A percentile compares a stretch with the other conserved stretches of the same genome.
These are phyloP conservation scores for Mortierella sp. DNA, from an alignment of 371 early-diverging fungal species.

Conservation along the genomic window DNA sequence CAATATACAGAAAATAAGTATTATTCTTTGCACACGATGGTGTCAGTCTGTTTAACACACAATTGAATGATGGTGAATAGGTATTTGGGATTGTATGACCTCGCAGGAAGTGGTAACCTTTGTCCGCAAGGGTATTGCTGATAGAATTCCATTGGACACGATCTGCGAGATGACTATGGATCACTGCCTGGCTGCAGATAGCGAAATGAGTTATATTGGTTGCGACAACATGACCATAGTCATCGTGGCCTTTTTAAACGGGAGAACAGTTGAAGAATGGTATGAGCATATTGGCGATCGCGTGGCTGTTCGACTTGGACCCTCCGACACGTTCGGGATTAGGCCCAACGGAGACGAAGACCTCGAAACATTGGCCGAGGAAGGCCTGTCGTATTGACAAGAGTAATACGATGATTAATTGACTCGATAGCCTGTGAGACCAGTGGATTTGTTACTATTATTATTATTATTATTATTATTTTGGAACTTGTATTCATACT, in stretches of 20 bases:
- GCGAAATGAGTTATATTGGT: conserved; percentile 88
- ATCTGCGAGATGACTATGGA: conserved; percentile 95
- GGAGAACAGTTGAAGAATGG: conserved; percentile 80
- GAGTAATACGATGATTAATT: neutral
- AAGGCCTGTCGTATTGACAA: conserved; percentile 2
- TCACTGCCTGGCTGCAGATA: conserved; percentile 86
- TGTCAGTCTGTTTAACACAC: neutral
- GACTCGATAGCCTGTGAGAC: neutral
- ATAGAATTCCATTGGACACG: conserved; percentile 64
- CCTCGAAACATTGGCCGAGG: conserved; percentile 29
- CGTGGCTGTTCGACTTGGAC: conserved; percentile 32
- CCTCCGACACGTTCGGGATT: conserved; percentile 13
- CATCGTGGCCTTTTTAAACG: conserved; percentile 89
- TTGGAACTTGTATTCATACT: conserved; percentile 10
- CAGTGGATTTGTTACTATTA: neutral
- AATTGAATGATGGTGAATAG: conserved; percentile 49
- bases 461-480: neutral
- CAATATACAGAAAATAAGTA: neutral
- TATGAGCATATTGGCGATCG: conserved; percentile 54
- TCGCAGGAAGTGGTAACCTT: conserved; percentile 92
- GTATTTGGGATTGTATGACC: conserved; percentile 97
- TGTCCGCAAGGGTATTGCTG: conserved; percentile 76
- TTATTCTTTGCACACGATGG: neutral
- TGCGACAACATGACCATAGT: conserved; percentile 99
- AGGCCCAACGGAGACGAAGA: conserved; percentile 55